Evolutionary conservation across 164 flowering plant species (phyloP).

Genomic region (Vitis rotundifolia): DNA sequence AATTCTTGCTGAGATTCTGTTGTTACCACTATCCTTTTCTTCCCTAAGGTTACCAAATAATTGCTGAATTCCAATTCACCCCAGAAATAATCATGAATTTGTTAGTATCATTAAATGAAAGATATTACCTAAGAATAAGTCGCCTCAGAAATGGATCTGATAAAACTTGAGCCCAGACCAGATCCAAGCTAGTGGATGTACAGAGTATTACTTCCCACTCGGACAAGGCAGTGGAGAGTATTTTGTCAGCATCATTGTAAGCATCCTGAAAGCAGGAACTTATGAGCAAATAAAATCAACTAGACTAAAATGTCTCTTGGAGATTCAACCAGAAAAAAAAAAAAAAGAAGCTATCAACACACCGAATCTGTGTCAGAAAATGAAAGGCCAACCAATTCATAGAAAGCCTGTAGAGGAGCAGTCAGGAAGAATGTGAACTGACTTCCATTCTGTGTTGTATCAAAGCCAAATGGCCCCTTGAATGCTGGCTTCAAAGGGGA

Average conservation of each 20-base stretch:
- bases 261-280: conserved; percentile 47
- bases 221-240: conserved; percentile 66
- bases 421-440: conserved; percentile 93
- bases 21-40: too few species aligned
- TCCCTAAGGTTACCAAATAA: too few species aligned
- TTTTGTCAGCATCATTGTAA: conserved; percentile 57
- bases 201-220: conserved; percentile 86
- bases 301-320: neutral
- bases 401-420: conserved; percentile 86
- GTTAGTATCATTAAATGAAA: neutral
- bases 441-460: conserved; percentile 56
- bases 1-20: too few species aligned
- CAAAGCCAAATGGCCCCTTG: conserved; percentile 38
- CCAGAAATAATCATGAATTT: neutral
- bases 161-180: conserved; percentile 92
- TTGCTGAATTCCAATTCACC: neutral
- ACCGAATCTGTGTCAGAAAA: conserved; percentile 50
- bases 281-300: neutral
- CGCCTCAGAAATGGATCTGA: conserved; percentile 86
- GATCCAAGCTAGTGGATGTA: conserved; percentile 59
- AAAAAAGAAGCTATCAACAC: conserved; percentile 23
- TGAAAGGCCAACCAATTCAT: conserved; percentile 70
- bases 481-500: conserved; percentile 69
- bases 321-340: neutral
- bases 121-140: conserved; percentile 72